phyloP scores from a whole-genome alignment of 2,329 filamentous ascomycete species.

The Stylonectria norvegica region DNA sequence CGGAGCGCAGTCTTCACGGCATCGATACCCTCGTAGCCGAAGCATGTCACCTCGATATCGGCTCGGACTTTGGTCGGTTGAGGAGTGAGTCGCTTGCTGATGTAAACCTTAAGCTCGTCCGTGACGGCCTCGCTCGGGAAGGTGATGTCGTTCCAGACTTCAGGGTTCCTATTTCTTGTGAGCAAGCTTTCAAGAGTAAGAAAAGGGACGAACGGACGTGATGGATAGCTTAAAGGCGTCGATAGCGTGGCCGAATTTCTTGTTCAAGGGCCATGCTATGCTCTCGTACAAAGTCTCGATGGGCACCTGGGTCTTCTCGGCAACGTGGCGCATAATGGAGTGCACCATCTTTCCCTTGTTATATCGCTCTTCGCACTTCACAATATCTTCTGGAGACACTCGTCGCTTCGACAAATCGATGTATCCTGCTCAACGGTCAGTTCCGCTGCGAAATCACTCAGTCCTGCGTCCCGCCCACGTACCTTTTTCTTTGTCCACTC shows the following conservation, averaged over 20 bases:
- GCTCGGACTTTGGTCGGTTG: conserved; percentile 99
- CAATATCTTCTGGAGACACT: conserved; percentile 94
- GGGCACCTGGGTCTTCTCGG: conserved; percentile 92
- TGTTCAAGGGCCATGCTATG: conserved; percentile 96
- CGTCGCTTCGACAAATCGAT: conserved; percentile 98
- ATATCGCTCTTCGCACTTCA: conserved; percentile 98
- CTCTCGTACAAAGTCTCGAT: conserved; percentile 92
- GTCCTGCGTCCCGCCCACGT: conserved; percentile 26
- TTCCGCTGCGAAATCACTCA: conserved; percentile 20
- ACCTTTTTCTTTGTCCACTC: conserved; percentile 99
- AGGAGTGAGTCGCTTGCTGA: conserved; percentile 92
- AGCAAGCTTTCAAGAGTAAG: conserved; percentile 3
- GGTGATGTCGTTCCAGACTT: conserved; percentile 89
- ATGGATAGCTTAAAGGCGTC: conserved; percentile 99
- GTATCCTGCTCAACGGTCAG: conserved; percentile 54
- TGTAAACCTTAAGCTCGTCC: conserved; percentile 90
- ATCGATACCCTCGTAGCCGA: conserved; percentile 96
- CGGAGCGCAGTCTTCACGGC: conserved; percentile 92
- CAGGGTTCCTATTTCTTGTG: conserved; percentile 67
- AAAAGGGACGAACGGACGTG: conserved; percentile 58
- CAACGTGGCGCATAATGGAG: conserved; percentile 97
- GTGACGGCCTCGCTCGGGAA: conserved; percentile 84
- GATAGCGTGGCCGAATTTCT: conserved; percentile 93
- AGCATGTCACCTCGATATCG: conserved; percentile 94
- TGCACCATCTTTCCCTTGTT: conserved; percentile 99